Percentiles rank a stretch among this genome's conserved stretches.
Conservation (phyloP, 2,329 filamentous ascomycete genomes). For the Neopestalotiopsis sp. region DNA sequence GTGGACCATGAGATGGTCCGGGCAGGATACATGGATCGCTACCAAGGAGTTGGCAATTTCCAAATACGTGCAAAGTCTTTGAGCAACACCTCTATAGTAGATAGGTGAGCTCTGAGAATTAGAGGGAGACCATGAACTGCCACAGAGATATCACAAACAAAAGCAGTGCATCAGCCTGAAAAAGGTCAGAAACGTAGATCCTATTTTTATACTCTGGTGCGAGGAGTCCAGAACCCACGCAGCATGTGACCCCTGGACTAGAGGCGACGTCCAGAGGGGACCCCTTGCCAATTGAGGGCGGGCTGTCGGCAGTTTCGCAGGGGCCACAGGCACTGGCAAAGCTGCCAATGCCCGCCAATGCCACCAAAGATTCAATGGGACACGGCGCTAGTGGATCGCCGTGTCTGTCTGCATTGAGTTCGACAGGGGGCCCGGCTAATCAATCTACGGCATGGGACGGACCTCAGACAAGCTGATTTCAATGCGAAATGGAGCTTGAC, state of each 20-base stretch:
- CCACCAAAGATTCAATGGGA: neutral
- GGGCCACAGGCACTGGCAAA: neutral
- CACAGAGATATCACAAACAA: neutral
- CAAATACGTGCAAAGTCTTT: neutral
- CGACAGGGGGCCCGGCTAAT: slow-evolving; percentile 14
- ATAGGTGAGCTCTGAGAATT: neutral
- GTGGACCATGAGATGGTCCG: neutral
- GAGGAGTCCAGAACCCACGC: neutral
- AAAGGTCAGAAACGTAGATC: neutral
- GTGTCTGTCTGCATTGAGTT: slow-evolving; percentile 6
- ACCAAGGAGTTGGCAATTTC: neutral
- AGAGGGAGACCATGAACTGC: neutral
- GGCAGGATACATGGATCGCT: neutral
- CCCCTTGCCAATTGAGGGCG: neutral
- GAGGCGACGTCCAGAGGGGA: neutral
- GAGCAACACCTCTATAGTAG: neutral
- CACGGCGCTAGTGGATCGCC: neutral
- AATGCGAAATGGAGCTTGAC: slow-evolving; percentile 17
- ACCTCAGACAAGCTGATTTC: slow-evolving; percentile 18
- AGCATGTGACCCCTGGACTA: neutral
- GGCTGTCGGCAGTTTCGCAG: neutral
- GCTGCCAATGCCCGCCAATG: neutral
- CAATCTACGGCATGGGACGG: neutral
- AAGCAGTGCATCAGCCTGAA: neutral
- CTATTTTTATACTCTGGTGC: neutral